Evolutionary conservation across 1,284 basidiomycete genomes (phyloP).

Genomic region (Trametes pubescens): DNA sequence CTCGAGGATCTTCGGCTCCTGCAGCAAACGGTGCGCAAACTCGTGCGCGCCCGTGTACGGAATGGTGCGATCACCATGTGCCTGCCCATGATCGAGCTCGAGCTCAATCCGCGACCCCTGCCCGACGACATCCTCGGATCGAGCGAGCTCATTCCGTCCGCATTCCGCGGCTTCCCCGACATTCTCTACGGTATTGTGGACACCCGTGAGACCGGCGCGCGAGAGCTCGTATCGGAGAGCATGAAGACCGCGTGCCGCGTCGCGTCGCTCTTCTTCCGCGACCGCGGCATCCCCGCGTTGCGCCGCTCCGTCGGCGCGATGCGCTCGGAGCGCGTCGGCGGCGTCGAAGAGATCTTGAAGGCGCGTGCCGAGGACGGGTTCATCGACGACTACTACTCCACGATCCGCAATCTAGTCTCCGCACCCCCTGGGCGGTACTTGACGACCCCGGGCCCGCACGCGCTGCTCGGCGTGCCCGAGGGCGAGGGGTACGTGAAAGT

Average conservation of each 20-base stretch:
- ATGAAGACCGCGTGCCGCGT: conserved; percentile 88
- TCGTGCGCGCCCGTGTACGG: conserved; percentile 22
- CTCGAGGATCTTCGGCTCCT: conserved; percentile 33
- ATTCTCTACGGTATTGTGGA: conserved; percentile 54
- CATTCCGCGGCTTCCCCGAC: conserved; percentile 66
- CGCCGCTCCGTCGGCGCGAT: conserved; percentile 59
- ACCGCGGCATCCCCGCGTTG: conserved; percentile 70
- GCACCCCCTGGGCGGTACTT: conserved; percentile 54
- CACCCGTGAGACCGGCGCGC: conserved; percentile 51
- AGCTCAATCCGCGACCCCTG: conserved; percentile 31
- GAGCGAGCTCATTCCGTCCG: conserved; percentile 33
- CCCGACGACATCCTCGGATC: conserved; percentile 33
- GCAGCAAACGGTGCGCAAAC: conserved; percentile 16
- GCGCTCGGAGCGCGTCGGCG: conserved; percentile 32
- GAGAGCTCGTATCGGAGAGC: conserved; percentile 75
- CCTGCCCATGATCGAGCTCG: conserved; percentile 19
- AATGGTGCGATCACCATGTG: conserved; percentile 19
- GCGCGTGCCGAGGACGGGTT: conserved; percentile 52
- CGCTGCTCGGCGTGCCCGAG: conserved; percentile 71
- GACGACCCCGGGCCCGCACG: conserved; percentile 70
- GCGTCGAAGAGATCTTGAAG: conserved; percentile 37
- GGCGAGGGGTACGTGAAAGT: conserved; percentile 84
- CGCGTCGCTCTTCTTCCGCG: conserved; percentile 76
- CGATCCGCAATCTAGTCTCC: conserved; percentile 45
- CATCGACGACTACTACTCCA: conserved; percentile 47